Evolutionary conservation across 225 moss, liverwort and hornwort species (phyloP), one percentile per base, ranked within the genome.

Genomic region (Physcomitrellopsis africana): DNA sequence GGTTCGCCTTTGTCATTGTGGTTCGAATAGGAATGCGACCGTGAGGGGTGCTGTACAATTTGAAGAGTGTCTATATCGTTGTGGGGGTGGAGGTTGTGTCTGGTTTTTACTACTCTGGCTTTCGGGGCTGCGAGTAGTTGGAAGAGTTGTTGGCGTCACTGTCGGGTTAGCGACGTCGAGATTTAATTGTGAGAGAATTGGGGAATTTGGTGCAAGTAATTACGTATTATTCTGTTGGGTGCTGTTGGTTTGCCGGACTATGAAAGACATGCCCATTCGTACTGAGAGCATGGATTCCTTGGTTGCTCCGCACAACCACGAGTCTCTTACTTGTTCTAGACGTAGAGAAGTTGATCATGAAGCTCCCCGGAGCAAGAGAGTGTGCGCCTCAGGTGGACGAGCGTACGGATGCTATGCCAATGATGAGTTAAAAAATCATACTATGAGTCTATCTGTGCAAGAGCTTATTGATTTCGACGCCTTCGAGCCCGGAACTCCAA

Each of bases 261-360:
- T 54, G 75, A 60, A 37, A 44, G 59, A 58, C 18, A 70, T 79
- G 76, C 46, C 81, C 58, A 41, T 79, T 17, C 32, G 61, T 66
- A 63, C 73, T 0, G 76, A 81, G 58, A 76, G 73, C 29, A 70
- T 81, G 81, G 76, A 51, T 47, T 76, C 76, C 44, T 18, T 19
- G 72, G 68, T 80, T 5, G 32, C 74, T 20, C 65, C 66, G 3
- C 18, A 58, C 60, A 65, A 62, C 29, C 70, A 74, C 68, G 45
- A 56, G 24, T 72, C 67, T 29, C 69, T 69, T 5, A 19, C 72
- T 2, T 72, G 75, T 26, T 41, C 20, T 67, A 77, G 85, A 61
- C 78, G 64, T 14, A 59, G 85, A n/a, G 87, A 80, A 23, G 26
- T 16, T 8, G 82, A 88, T 42, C 78, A 70, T 0, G 75, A 80